Base-by-base conservation (phyloP, 768 basidiomycete species). In the Leccinum rimulosum region DNA sequence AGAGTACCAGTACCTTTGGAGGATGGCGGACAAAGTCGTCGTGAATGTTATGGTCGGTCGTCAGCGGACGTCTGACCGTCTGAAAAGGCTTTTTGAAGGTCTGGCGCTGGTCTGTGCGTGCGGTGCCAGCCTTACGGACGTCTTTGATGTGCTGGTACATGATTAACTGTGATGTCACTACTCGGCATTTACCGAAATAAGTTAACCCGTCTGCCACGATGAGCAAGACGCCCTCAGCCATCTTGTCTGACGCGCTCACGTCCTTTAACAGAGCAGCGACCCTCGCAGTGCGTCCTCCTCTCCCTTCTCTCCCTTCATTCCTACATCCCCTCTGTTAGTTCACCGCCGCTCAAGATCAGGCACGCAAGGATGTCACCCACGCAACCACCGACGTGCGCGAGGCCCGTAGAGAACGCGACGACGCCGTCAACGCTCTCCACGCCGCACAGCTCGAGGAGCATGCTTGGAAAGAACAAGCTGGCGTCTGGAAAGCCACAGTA, bases 301-400 rank as follows among this genome's bases (percentile, higher is more conserved):
- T 52, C 47, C 6, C 54, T 50, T 48, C 14, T 4, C 28, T 48
- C 10, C 27, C 48, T 49, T 4, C 17, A 14, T n/a, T 30, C 6
- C n/a, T 58, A 4, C 50, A 56, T 59, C 45, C 17, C 38, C 17
- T 28, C 28, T 51, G 88, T 86, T 76, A 88, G 87, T 76, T 87
- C 58, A 75, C 80, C 14, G 75, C 80, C 36, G 76, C 82, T 17
- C 85, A 89, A 60, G 79, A 80, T n/a, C 79, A 82, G 56, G 77
- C 82, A 4, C 80, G 80, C 61, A 70, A 74, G 43, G 83, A 87
- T 62, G 76, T 86, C 61, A 74, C 80, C 53, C 79, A 79, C 50
- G 78, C 81, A 11, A 62, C 72, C 40, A 64, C 76, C 6, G 83
- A 87, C 33, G 65, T 75, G 15, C 77, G 76, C 45, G 79, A 81